Conservation (phyloP, 805 yeast genomes). For the Wickerhamomyces subpelliculosus region DNA sequence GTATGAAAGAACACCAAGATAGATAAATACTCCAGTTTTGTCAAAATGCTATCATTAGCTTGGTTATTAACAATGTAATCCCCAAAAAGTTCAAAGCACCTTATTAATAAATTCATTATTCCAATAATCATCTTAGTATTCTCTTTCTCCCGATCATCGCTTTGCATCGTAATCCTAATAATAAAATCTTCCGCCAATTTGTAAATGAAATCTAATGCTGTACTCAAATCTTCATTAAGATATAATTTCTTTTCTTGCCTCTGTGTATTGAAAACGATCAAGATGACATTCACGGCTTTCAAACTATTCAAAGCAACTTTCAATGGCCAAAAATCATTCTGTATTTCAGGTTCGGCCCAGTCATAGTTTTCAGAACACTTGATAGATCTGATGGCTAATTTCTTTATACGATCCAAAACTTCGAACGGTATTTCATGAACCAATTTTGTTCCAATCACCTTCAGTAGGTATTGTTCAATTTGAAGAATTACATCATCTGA, state of each 20-base stretch:
- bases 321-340: not conserved
- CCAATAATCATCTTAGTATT: not conserved
- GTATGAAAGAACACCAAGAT: constrained; percentile 31
- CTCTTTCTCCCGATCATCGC: not conserved
- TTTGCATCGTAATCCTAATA: constrained; percentile 9
- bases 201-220: constrained; percentile 34
- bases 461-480: constrained; percentile 18
- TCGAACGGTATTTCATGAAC: constrained; percentile 16
- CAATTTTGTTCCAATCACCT: constrained; percentile 10
- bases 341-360: constrained; percentile 5
- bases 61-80: constrained; percentile 11
- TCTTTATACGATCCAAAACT: constrained; percentile 26
- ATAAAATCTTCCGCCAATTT: constrained; percentile 26
- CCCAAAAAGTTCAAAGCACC: constrained; percentile 13
- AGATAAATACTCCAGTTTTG: constrained; percentile 52
- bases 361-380: constrained; percentile 16
- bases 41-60: constrained; percentile 45
- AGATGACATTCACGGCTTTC: constrained; percentile 23
- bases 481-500: constrained; percentile 11
- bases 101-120: constrained; percentile 6
- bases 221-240: constrained; percentile 36
- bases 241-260: constrained; percentile 37
- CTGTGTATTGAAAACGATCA: constrained; percentile 34
- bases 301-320: constrained; percentile 7
- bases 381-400: constrained; percentile 24